These are phyloP conservation scores for Musa schizocarpa DNA, from an alignment of 176 grass and related monocot genomes.

Conservation along the genomic window DNA sequence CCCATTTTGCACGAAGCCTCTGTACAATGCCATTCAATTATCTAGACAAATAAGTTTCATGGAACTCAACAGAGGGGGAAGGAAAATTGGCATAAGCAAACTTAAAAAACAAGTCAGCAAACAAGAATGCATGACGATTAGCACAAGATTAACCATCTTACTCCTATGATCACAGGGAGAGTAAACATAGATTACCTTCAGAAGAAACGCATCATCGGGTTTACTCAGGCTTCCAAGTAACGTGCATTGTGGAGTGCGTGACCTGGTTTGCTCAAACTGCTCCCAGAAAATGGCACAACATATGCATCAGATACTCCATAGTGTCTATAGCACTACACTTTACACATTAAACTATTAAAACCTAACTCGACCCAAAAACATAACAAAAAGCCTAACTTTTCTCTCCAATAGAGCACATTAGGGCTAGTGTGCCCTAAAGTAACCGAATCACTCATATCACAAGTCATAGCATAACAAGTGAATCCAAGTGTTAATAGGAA, in stretches of 20 bases:
- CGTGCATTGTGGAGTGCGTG: slow-evolving; percentile 84
- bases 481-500: neutral
- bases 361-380: neutral
- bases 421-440: neutral
- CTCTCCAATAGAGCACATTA: too few species aligned
- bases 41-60: neutral
- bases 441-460: neutral
- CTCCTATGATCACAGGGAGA: neutral
- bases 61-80: slow-evolving; percentile 1
- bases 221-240: slow-evolving; percentile 66
- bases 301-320: slow-evolving; percentile 4
- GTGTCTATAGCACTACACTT: neutral
- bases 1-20: slow-evolving; percentile 74
- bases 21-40: slow-evolving; percentile 27
- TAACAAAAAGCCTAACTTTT: neutral
- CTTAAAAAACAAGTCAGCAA: neutral
- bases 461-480: neutral
- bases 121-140: too few species aligned
- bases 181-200: slow-evolving; percentile 40
- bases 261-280: slow-evolving; percentile 72
- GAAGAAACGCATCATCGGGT: slow-evolving; percentile 44
- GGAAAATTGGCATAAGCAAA: neutral
- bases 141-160: neutral
- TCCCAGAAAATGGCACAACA: slow-evolving; percentile 19
- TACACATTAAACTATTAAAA: neutral